Evolutionary conservation across 148 eudicot genomes (phyloP).

Genomic region (Fagopyrum homotropicum): DNA sequence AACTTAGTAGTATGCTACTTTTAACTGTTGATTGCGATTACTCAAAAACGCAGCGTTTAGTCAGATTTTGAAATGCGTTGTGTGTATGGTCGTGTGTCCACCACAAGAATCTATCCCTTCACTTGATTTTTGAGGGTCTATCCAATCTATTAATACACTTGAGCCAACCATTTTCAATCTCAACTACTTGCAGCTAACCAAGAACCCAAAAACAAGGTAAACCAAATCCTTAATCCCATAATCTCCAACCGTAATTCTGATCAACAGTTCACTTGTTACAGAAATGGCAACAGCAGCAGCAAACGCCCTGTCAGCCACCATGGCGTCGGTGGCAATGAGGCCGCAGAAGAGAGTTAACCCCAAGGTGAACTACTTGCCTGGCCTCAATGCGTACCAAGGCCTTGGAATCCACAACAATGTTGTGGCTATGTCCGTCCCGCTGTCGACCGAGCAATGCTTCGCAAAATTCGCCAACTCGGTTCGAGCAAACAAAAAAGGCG

Average conservation of each 20-base stretch:
- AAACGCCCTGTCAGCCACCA: conserved; percentile 1
- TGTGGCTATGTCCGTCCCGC: conserved; percentile 17
- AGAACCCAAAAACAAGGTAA: neutral
- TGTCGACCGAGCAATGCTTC: conserved; percentile 32
- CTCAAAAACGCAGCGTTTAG: conserved; percentile 1
- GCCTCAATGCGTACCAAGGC: conserved; percentile 11
- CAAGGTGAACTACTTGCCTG: conserved; percentile 14
- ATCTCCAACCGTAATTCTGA: neutral
- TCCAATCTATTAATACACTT: neutral
- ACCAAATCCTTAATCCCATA: neutral
- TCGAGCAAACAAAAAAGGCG: conserved; percentile 21
- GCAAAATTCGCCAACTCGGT: conserved; percentile 28
- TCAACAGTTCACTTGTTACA: neutral
- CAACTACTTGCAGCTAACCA: neutral
- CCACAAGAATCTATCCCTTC: neutral
- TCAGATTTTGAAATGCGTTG: neutral
- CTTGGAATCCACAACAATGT: conserved; percentile 25
- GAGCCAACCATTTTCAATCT: conserved; percentile 8
- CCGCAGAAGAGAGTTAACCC: conserved; percentile 1
- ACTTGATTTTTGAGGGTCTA: neutral
- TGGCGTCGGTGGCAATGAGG: neutral
- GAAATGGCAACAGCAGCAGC: conserved; percentile 37
- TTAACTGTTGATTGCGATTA: neutral
- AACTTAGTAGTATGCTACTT: neutral
- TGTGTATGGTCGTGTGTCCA: conserved; percentile 1